These are phyloP conservation scores for Sporothrix dimorphospora DNA, from an alignment of 2,329 filamentous ascomycete species.

Conservation along the genomic window DNA sequence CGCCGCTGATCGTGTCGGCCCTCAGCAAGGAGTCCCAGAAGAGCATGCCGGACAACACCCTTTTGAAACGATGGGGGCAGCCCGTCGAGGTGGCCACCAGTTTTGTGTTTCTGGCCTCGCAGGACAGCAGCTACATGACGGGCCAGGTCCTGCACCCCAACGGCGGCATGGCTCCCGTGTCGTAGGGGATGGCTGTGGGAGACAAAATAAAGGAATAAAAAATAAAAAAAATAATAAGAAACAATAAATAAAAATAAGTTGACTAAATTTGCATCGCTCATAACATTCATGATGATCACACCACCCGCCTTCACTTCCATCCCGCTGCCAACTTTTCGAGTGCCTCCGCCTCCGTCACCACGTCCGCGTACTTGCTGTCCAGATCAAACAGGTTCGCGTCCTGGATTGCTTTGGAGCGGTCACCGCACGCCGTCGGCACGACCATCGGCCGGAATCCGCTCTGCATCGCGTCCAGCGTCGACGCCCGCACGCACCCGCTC, in stretches of 20 bases:
- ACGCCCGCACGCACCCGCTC: constrained; percentile 51
- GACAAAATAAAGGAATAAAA: too few relatives aligned
- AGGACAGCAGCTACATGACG: constrained; percentile 72
- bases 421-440: constrained; percentile 51
- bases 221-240: too few relatives aligned
- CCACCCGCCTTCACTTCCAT: not conserved
- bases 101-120: constrained; percentile 77
- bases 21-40: not conserved
- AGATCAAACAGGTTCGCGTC: constrained; percentile 49
- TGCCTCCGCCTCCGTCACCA: constrained; percentile 17
- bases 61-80: not conserved
- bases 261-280: not conserved
- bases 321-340: not conserved
- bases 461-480: constrained; percentile 50
- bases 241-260: not conserved
- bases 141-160: too few relatives aligned
- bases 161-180: too few relatives aligned
- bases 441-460: constrained; percentile 51
- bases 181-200: too few relatives aligned
- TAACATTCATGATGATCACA: not conserved
- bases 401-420: constrained; percentile 49
- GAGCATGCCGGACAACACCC: not conserved
- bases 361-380: constrained; percentile 22
- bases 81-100: constrained; percentile 58
- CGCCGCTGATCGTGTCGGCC: not conserved